Evolutionary conservation across 164 flowering plant species (phyloP).

Genomic region (Vitis vinifera): ASM3070453v1 NC_081808.1:6269001-6269500

Average conservation of each 20-base stretch:
- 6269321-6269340: background rate
- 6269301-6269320: conserved; percentile 2
- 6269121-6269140: too few relatives aligned
- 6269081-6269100: too few relatives aligned
- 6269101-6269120: too few relatives aligned
- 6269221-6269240: conserved; percentile 25
- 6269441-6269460: conserved; percentile 18
- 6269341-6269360: background rate
- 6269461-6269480: conserved; percentile 27
- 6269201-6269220: conserved; percentile 24
- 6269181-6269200: background rate
- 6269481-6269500: conserved; percentile 37
- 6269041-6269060: too few relatives aligned
- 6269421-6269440: conserved; percentile 17
- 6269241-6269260: conserved; percentile 27
- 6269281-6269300: conserved; percentile 34
- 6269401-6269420: conserved; percentile 19
- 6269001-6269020: too few relatives aligned
- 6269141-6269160: too few relatives aligned
- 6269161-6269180: too few relatives aligned
- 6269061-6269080: too few relatives aligned
- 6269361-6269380: background rate
- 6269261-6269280: conserved; percentile 24
- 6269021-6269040: too few relatives aligned
- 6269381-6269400: conserved; percentile 20